Evolutionary conservation across 2,329 filamentous ascomycete species (phyloP).

Genomic region (Fusarium azukiicola): DNA sequence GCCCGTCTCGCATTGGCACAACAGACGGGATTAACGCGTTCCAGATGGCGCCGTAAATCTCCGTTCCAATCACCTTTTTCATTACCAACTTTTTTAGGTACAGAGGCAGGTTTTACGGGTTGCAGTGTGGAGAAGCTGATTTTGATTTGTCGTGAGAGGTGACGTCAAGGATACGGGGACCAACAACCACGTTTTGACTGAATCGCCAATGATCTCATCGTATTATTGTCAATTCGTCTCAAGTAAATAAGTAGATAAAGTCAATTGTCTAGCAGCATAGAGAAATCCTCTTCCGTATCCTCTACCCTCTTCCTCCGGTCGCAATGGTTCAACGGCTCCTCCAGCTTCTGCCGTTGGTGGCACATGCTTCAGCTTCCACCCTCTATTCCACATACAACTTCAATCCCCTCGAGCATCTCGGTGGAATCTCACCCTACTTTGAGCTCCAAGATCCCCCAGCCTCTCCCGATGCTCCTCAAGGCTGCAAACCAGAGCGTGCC

Average conservation of each 20-base stretch:
- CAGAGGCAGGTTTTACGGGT: constrained; percentile 33
- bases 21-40: constrained; percentile 22
- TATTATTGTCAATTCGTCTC: background rate
- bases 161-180: constrained; percentile 42
- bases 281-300: background rate
- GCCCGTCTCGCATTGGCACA: constrained; percentile 30
- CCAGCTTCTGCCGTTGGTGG: constrained; percentile 30
- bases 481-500: constrained; percentile 73
- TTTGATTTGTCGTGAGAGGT: constrained; percentile 25
- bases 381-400: constrained; percentile 73
- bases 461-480: constrained; percentile 64
- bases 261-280: background rate
- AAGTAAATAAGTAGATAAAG: constrained; percentile 23
- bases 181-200: background rate
- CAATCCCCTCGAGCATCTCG: constrained; percentile 75
- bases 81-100: constrained; percentile 40
- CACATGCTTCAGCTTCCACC: constrained; percentile 40
- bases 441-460: constrained; percentile 72
- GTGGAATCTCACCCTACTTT: constrained; percentile 79
- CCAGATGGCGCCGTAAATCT: constrained; percentile 43
- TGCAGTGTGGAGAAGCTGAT: constrained; percentile 12
- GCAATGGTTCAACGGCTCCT: constrained; percentile 41
- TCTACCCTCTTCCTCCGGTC: background rate
- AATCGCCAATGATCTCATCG: constrained; percentile 46
- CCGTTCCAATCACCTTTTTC: constrained; percentile 42